Evolutionary conservation across 2,329 filamentous ascomycete genomes (phyloP).

Genomic region (Beauveria sp.): DNA sequence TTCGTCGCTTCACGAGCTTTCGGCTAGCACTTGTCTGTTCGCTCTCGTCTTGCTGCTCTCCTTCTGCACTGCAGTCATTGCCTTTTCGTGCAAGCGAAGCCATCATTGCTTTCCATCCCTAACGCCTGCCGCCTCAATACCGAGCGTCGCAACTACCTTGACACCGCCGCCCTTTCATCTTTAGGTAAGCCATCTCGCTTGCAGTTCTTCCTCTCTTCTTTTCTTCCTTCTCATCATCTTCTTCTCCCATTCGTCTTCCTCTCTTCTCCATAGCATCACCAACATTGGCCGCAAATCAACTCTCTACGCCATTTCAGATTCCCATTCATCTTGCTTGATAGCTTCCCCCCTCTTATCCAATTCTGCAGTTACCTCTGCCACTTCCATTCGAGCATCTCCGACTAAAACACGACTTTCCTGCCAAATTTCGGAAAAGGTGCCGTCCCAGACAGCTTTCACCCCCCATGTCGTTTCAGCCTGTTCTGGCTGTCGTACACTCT

Average conservation of each 20-base stretch:
- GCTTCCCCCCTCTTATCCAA: constrained; percentile 41
- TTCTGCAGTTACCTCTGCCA: constrained; percentile 6
- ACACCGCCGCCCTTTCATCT: constrained; percentile 12
- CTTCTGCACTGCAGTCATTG: background rate
- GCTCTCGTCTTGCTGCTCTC: background rate
- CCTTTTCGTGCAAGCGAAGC: background rate
- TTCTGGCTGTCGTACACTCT: background rate
- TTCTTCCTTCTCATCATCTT: constrained; percentile 11
- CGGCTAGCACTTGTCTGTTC: background rate
- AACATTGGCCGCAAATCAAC: constrained; percentile 33
- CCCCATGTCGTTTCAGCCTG: background rate
- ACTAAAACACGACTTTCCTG: background rate
- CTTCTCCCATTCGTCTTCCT: constrained; percentile 24
- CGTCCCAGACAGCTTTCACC: background rate
- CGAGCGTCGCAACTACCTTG: constrained; percentile 10
- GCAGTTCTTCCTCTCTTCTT: constrained; percentile 2
- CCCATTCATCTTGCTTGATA: constrained; percentile 48
- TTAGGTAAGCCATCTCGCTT: constrained; percentile 13
- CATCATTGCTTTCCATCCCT: constrained; percentile 14
- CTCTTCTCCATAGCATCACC: constrained; percentile 38
- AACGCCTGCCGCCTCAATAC: constrained; percentile 14
- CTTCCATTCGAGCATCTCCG: background rate
- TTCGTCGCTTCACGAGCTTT: background rate
- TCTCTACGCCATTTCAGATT: constrained; percentile 28
- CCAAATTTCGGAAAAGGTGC: background rate